phyloP scores from a whole-genome alignment of 345 rosid species.

The Adansonia digitata region DNA sequence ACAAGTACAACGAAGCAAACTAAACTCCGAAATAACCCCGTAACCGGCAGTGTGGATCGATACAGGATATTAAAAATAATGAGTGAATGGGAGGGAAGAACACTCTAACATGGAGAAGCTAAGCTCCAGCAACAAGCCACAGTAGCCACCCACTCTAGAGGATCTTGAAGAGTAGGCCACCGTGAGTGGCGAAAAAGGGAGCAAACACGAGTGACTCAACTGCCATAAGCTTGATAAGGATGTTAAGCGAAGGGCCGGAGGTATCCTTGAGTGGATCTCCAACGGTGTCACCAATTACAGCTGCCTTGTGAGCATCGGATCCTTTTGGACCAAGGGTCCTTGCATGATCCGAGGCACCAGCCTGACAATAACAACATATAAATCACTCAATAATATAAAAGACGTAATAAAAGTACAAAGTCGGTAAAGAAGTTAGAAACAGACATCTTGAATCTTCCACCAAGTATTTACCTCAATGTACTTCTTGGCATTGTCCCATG shows the following conservation, averaged over 20 bases:
- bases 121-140: neutral
- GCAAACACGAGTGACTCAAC: slow-evolving; percentile 74
- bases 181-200: slow-evolving; percentile 68
- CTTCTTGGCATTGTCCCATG: slow-evolving; percentile 98
- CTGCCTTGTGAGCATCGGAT: slow-evolving; percentile 68
- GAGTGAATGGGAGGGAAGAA: neutral
- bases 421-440: neutral
- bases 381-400: neutral
- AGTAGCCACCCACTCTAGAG: neutral
- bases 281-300: slow-evolving; percentile 70
- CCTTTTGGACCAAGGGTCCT: slow-evolving; percentile 59
- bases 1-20: neutral
- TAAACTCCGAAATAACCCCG: neutral
- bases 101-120: neutral
- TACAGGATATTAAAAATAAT: neutral
- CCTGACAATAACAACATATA: slow-evolving; percentile 22
- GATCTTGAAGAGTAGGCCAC: slow-evolving; percentile 64
- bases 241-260: slow-evolving; percentile 71
- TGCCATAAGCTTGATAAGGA: slow-evolving; percentile 71
- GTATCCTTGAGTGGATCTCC: slow-evolving; percentile 77
- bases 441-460: neutral
- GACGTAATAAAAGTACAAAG: neutral
- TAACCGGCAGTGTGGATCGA: neutral
- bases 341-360: slow-evolving; percentile 67
- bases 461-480: slow-evolving; percentile 62